phyloP scores from a whole-genome alignment of 129 eudicot genomes.

The Smallanthus sonchifolius region DNA sequence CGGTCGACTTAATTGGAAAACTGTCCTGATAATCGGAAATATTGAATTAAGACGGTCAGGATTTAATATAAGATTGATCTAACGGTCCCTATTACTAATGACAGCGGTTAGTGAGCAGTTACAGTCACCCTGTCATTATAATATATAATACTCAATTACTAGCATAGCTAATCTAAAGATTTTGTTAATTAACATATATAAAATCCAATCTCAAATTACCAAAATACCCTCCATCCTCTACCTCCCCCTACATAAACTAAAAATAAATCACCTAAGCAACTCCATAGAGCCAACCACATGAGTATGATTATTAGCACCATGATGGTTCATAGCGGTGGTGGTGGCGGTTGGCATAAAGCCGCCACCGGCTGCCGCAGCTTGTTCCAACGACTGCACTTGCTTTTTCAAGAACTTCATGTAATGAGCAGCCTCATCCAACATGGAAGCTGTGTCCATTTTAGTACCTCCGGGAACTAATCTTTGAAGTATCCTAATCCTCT shows the following conservation, averaged over 20 bases:
- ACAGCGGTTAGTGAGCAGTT: no score
- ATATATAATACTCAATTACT: not conserved
- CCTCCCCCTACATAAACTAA: not conserved
- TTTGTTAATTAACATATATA: not conserved
- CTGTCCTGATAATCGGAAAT: no score
- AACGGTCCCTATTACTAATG: no score
- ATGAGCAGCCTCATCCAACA: slow-evolving; percentile 93
- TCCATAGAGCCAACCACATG: slow-evolving; percentile 37
- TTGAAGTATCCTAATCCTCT: slow-evolving; percentile 69
- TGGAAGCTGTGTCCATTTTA: slow-evolving; percentile 94
- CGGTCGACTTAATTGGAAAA: not conserved
- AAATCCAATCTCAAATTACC: slow-evolving; percentile 21
- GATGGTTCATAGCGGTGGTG: not conserved
- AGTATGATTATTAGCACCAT: slow-evolving; percentile 18
- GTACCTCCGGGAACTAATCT: slow-evolving; percentile 93
- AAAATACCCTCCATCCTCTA: slow-evolving; percentile 15
- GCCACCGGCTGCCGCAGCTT: slow-evolving; percentile 25
- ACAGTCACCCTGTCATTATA: no score
- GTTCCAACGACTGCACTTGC: slow-evolving; percentile 59
- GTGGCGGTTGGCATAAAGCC: slow-evolving; percentile 4
- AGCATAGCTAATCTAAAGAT: slow-evolving; percentile 11
- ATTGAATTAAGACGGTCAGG: no score
- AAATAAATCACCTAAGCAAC: slow-evolving; percentile 34
- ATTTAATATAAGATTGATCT: no score
- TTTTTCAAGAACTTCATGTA: slow-evolving; percentile 79